phyloP scores from a whole-genome alignment of 2,329 filamentous ascomycete genomes.

The Aspergillus clavatus region DNA sequence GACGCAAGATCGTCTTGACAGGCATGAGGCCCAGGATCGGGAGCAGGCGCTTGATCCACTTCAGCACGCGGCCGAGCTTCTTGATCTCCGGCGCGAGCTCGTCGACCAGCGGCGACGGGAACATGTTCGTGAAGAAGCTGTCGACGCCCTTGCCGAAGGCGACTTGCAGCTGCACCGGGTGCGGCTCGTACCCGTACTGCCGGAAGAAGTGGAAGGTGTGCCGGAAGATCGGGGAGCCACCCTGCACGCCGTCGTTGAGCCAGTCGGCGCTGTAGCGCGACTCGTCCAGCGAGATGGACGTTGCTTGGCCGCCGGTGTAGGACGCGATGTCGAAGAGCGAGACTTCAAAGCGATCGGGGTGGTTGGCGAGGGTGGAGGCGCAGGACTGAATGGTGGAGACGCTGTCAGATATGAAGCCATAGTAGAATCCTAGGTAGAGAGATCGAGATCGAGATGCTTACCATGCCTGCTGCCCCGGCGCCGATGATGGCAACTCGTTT shows the following conservation, averaged over 20 bases:
- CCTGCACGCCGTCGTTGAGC: conserved; percentile 60
- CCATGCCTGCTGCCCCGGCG: conserved; percentile 60
- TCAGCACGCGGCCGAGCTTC: conserved; percentile 52
- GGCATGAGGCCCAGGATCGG: conserved; percentile 53
- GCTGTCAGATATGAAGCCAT: no score
- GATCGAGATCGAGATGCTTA: conserved; percentile 19
- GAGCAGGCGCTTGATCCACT: conserved; percentile 52
- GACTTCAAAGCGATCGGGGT: conserved; percentile 61
- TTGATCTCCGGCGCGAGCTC: conserved; percentile 53
- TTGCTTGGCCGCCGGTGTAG: conserved; percentile 58
- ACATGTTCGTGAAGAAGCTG: conserved; percentile 59
- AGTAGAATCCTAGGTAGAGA: no score
- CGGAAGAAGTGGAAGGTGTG: conserved; percentile 60
- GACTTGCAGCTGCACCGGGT: conserved; percentile 56
- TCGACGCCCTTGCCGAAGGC: conserved; percentile 56
- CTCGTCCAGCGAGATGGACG: conserved; percentile 53
- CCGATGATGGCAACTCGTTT: conserved; percentile 58
- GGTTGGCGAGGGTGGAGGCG: conserved; percentile 61
- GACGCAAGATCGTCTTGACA: conserved; percentile 60
- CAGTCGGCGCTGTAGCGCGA: conserved; percentile 54
- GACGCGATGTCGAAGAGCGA: conserved; percentile 57
- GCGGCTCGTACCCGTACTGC: conserved; percentile 52
- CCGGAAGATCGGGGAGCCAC: conserved; percentile 57
- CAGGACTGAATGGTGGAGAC: conserved; percentile 48
- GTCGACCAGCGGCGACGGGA: conserved; percentile 52